Percentiles rank a stretch among this genome's conserved stretches.
Evolutionary conservation across 345 rosid genomes (phyloP).

Genomic region (Eucalyptus erythrocorys): DNA sequence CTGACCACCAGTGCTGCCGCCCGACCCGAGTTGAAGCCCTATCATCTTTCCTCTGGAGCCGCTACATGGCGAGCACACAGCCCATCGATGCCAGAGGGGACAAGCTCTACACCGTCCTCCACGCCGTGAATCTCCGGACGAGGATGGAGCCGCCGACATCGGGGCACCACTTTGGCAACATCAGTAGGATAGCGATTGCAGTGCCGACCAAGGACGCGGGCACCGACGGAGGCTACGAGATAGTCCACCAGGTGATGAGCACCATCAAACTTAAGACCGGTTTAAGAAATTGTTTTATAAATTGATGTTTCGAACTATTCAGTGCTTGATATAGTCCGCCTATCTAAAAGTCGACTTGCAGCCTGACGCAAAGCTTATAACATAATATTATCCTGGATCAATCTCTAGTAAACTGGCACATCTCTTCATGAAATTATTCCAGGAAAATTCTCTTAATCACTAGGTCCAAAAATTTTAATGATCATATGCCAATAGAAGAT

Average conservation of each 20-base stretch:
- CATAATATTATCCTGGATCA: not conserved
- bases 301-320: too few relatives aligned
- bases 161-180: not conserved
- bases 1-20: not conserved
- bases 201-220: not conserved
- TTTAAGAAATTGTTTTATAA: too few relatives aligned
- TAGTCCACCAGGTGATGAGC: not conserved
- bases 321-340: too few relatives aligned
- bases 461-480: not conserved
- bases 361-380: too few relatives aligned
- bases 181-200: not conserved
- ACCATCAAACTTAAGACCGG: not conserved
- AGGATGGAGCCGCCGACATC: not conserved
- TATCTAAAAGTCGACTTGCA: too few relatives aligned
- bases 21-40: not conserved
- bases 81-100: not conserved
- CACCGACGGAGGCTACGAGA: not conserved
- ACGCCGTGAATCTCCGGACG: not conserved
- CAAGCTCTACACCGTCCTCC: not conserved
- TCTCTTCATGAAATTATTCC: not conserved
- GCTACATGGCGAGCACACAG: constrained; percentile 3
- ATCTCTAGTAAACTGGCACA: not conserved
- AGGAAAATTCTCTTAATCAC: not conserved
- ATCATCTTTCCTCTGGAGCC: constrained; percentile 1
- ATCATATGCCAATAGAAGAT: not conserved